phyloP scores from a whole-genome alignment of 208 protist genomes.

The Trypanosoma platydactyli region DNA sequence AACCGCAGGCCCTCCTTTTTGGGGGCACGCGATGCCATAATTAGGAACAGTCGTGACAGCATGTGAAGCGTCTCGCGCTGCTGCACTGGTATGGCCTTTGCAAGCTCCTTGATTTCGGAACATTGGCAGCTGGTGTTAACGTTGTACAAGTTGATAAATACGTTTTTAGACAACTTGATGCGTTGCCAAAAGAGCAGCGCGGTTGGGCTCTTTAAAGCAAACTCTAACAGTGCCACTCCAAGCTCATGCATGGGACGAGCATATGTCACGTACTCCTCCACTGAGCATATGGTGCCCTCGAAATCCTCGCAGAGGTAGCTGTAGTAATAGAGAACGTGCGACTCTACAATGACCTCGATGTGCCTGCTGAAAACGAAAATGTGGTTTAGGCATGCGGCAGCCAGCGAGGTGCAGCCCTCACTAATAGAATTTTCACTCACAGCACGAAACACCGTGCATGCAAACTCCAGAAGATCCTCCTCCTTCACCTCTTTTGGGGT shows the following conservation, averaged over 20 bases:
- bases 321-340: conserved; percentile 82
- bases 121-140: conserved; percentile 69
- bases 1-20: conserved; percentile 56
- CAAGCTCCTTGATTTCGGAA: conserved; percentile 56
- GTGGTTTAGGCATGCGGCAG: conserved; percentile 80
- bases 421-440: conserved; percentile 80
- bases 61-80: conserved; percentile 76
- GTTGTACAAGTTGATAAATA: conserved; percentile 66
- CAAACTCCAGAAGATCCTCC: conserved; percentile 70
- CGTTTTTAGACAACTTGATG: conserved; percentile 77
- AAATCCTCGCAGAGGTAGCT: conserved; percentile 81
- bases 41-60: conserved; percentile 75
- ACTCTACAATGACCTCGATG: conserved; percentile 67
- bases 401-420: conserved; percentile 74
- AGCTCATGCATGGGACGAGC: conserved; percentile 75
- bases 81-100: conserved; percentile 64
- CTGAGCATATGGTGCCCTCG: conserved; percentile 71
- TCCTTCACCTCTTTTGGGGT: conserved; percentile 29
- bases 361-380: conserved; percentile 76
- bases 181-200: conserved; percentile 78
- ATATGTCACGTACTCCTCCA: conserved; percentile 86
- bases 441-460: conserved; percentile 72
- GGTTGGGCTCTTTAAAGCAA: conserved; percentile 78
- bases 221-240: conserved; percentile 75
- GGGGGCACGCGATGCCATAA: conserved; percentile 82